Conservation (phyloP, 768 basidiomycete genomes). For the Grammothele lineata region DNA sequence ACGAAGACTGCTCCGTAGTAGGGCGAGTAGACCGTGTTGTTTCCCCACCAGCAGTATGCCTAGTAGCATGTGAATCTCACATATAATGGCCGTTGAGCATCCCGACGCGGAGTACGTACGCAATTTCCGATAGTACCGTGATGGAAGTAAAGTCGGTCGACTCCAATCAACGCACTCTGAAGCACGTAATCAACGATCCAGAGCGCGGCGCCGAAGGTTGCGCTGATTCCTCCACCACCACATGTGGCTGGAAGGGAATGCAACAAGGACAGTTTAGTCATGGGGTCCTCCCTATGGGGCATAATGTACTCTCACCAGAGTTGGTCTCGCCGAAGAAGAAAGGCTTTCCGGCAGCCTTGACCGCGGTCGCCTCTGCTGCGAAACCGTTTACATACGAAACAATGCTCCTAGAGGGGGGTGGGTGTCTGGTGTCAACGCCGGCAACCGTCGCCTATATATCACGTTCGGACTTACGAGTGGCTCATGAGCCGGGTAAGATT, state of each 20-base stretch:
- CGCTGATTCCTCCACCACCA: constrained; percentile 38
- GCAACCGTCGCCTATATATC: too few species aligned
- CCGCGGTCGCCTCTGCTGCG: constrained; percentile 30
- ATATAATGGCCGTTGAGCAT: too few species aligned
- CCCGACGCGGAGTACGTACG: constrained; percentile 27
- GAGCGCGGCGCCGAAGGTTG: constrained; percentile 36
- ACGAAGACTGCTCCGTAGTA: constrained; percentile 37
- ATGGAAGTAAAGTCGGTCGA: constrained; percentile 36
- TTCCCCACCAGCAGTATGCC: constrained; percentile 40
- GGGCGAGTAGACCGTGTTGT: constrained; percentile 29
- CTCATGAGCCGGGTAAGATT: constrained; percentile 32
- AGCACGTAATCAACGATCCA: constrained; percentile 40
- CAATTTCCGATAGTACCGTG: constrained; percentile 39
- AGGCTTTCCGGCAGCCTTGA: constrained; percentile 28
- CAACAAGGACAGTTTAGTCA: neutral
- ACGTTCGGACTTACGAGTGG: constrained; percentile 26
- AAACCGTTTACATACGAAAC: constrained; percentile 32
- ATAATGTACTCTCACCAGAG: constrained; percentile 30
- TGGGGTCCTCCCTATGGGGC: too few species aligned
- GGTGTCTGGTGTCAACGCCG: too few species aligned
- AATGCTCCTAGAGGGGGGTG: constrained; percentile 28
- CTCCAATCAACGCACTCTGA: constrained; percentile 33
- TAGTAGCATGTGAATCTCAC: constrained; percentile 12
- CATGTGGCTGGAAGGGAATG: constrained; percentile 29
- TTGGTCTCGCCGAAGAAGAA: constrained; percentile 39